Evolutionary conservation across 495 filamentous ascomycete species (phyloP).

Genomic region (Penicillium verhagenii): DNA sequence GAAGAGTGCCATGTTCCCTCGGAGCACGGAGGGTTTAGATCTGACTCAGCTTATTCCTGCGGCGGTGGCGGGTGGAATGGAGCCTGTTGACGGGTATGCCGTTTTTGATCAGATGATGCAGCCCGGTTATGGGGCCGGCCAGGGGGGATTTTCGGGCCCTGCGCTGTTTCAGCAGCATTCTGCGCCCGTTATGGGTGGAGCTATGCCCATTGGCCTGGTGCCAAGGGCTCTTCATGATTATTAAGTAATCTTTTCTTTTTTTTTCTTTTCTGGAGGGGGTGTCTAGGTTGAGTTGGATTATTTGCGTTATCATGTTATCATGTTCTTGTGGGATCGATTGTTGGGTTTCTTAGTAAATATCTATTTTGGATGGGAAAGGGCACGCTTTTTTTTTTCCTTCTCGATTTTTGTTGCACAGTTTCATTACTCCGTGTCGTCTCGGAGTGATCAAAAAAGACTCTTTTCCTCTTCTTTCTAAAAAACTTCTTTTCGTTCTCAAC

Average conservation of each 20-base stretch:
- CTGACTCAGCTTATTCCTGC: constrained; percentile 21
- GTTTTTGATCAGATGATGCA: constrained; percentile 29
- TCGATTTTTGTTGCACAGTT: neutral
- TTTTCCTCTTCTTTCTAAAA: too few relatives aligned
- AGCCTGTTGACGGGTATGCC: constrained; percentile 23
- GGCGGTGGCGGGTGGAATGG: constrained; percentile 10
- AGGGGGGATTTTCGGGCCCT: constrained; percentile 12
- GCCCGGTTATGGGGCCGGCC: constrained; percentile 15
- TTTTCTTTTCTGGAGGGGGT: neutral
- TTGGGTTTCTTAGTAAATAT: neutral
- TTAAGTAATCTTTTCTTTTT: constrained; percentile 4
- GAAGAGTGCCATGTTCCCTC: constrained; percentile 15
- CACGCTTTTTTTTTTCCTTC: neutral
- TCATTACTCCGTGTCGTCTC: neutral
- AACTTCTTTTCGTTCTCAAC: too few relatives aligned
- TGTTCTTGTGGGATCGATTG: neutral
- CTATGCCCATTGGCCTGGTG: constrained; percentile 29
- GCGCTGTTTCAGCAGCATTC: constrained; percentile 22
- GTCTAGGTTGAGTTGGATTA: neutral
- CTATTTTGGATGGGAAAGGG: neutral
- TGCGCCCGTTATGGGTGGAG: constrained; percentile 20
- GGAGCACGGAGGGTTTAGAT: constrained; percentile 20
- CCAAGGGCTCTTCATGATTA: constrained; percentile 29
- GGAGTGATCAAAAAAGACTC: neutral
- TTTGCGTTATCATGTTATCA: neutral